phyloP scores from a whole-genome alignment of 2,329 filamentous ascomycete genomes.

The Fusarium odoratissimum region DNA sequence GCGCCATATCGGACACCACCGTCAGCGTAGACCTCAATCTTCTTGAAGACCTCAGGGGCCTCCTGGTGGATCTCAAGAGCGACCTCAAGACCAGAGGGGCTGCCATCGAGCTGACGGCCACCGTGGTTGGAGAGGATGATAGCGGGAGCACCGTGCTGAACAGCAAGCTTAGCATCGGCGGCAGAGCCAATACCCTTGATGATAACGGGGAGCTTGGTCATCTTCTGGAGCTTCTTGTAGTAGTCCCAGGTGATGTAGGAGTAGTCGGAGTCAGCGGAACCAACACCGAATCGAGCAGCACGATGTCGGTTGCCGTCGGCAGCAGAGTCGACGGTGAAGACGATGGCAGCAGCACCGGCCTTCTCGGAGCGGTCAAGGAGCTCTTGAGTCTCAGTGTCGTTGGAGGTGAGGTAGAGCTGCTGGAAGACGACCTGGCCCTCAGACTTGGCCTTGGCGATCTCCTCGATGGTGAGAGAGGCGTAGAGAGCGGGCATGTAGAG shows the following conservation, averaged over 20 bases:
- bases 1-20: constrained; percentile 58
- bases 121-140: constrained; percentile 59
- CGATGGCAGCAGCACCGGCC: constrained; percentile 51
- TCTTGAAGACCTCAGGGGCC: constrained; percentile 53
- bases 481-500: constrained; percentile 60
- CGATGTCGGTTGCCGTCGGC: constrained; percentile 55
- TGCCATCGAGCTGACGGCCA: constrained; percentile 55
- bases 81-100: constrained; percentile 53
- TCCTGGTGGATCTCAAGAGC: constrained; percentile 54
- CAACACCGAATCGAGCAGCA: constrained; percentile 53
- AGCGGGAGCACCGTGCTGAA: constrained; percentile 48
- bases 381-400: constrained; percentile 49
- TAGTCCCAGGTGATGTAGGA: constrained; percentile 50
- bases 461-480: constrained; percentile 50
- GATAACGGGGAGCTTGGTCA: constrained; percentile 54
- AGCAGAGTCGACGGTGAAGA: constrained; percentile 56
- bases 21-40: constrained; percentile 55
- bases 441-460: constrained; percentile 53
- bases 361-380: constrained; percentile 49
- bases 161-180: constrained; percentile 51
- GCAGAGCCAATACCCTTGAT: constrained; percentile 55
- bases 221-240: constrained; percentile 51
- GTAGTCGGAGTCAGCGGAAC: constrained; percentile 49
- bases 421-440: constrained; percentile 54
- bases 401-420: constrained; percentile 48